phyloP scores from a whole-genome alignment of 108 stramenopile genomes.

The Conticribra guillardii region DNA sequence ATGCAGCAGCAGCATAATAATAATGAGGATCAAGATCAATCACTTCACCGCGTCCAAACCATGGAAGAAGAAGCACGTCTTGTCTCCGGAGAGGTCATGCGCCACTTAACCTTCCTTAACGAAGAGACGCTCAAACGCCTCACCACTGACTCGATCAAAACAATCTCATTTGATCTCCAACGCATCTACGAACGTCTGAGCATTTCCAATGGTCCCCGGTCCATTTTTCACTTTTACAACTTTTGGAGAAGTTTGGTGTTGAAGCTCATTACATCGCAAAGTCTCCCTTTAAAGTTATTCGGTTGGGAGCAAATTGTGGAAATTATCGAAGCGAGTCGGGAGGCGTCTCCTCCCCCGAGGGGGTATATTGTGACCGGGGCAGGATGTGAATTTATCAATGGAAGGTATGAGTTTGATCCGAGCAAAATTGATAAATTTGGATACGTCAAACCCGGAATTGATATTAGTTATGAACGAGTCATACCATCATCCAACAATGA shows the following conservation, averaged over 20 bases:
- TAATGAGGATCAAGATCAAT: background rate
- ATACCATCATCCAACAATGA: conserved; percentile 11
- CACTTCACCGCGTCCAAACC: conserved; percentile 25
- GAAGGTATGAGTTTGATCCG: conserved; percentile 71
- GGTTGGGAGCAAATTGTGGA: conserved; percentile 86
- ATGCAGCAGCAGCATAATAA: background rate
- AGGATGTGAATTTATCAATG: conserved; percentile 84
- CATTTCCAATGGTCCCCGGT: conserved; percentile 30
- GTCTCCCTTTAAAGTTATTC: conserved; percentile 79
- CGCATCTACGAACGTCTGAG: conserved; percentile 50
- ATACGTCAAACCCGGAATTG: conserved; percentile 51
- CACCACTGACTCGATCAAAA: conserved; percentile 56
- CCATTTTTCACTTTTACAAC: conserved; percentile 61
- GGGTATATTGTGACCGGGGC: conserved; percentile 69
- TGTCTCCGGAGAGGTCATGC: conserved; percentile 64
- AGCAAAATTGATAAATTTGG: conserved; percentile 55
- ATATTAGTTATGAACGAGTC: conserved; percentile 64
- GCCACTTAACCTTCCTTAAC: conserved; percentile 49
- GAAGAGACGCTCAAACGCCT: conserved; percentile 73
- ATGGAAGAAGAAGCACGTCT: conserved; percentile 33
- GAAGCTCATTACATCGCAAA: conserved; percentile 76
- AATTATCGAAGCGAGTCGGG: conserved; percentile 60
- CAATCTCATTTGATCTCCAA: conserved; percentile 26
- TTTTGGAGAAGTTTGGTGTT: conserved; percentile 69
- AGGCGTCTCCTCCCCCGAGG: conserved; percentile 77